Percentiles rank a stretch among this genome's conserved stretches.
Conservation (phyloP, 345 rosid genomes). For the Zanthoxylum bungeanum region DNA sequence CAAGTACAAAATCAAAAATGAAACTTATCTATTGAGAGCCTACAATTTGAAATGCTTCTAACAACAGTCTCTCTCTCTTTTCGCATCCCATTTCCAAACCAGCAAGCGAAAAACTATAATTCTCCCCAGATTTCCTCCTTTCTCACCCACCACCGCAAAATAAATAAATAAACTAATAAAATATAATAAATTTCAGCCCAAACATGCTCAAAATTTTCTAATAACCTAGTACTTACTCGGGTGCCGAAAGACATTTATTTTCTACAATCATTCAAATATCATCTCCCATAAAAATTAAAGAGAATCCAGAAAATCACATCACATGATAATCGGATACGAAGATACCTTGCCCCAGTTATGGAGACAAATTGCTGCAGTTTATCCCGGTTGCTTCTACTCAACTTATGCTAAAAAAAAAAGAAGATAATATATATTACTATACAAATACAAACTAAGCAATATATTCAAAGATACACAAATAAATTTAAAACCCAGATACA, state of each 20-base stretch:
- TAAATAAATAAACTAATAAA: background rate
- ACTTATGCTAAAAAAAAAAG: conserved; percentile 54
- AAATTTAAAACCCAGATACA: background rate
- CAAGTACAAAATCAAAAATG: too few species aligned
- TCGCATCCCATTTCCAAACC: background rate
- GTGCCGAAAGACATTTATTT: background rate
- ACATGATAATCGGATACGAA: conserved; percentile 4
- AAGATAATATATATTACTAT: conserved; percentile 8
- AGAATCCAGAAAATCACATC: background rate
- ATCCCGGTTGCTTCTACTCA: conserved; percentile 81
- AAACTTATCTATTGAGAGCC: background rate
- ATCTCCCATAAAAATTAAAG: background rate
- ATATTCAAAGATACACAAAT: background rate
- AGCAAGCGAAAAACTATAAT: background rate
- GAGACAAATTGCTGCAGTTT: conserved; percentile 86
- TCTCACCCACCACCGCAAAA: background rate
- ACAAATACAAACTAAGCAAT: background rate
- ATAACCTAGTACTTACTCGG: background rate
- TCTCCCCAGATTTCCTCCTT: background rate
- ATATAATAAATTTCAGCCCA: background rate
- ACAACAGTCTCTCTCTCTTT: background rate
- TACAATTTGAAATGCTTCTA: too few species aligned
- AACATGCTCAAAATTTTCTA: background rate
- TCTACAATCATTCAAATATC: background rate
- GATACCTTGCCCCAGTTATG: conserved; percentile 85